Evolutionary conservation across 805 yeast genomes (phyloP).

Genomic region (Monosporozyma siamensis): DNA sequence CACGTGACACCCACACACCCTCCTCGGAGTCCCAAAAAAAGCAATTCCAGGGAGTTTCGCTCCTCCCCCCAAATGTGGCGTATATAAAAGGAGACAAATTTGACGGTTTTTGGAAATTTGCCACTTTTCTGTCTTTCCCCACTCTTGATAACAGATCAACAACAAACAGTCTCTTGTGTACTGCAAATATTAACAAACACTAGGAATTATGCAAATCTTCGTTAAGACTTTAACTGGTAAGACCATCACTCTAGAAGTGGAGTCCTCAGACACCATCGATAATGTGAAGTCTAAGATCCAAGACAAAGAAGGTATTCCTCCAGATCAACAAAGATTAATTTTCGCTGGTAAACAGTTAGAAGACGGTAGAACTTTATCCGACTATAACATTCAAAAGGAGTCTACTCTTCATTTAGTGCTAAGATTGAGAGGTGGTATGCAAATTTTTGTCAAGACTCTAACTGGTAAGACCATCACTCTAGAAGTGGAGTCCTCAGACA

Average conservation of each 20-base stretch:
- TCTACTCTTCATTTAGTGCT: constrained; percentile 77
- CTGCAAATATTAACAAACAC: too few species aligned
- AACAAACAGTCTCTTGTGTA: too few species aligned
- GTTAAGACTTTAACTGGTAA: constrained; percentile 86
- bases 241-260: constrained; percentile 79
- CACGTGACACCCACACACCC: not conserved
- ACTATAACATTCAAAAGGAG: constrained; percentile 93
- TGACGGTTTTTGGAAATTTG: not conserved
- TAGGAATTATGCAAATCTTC: constrained; percentile 75
- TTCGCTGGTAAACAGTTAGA: constrained; percentile 95
- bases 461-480: constrained; percentile 96
- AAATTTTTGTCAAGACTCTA: constrained; percentile 93
- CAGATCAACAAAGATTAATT: constrained; percentile 91
- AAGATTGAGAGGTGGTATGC: constrained; percentile 83
- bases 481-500: constrained; percentile 92
- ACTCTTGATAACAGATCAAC: not conserved
- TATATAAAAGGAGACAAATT: not conserved
- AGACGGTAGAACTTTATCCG: constrained; percentile 90
- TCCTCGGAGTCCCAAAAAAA: not conserved
- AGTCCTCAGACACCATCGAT: constrained; percentile 91
- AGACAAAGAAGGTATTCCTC: constrained; percentile 95
- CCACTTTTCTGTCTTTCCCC: not conserved
- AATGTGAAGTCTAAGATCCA: constrained; percentile 92
- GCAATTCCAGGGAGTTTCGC: too few species aligned
- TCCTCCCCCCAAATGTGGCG: too few species aligned